Base-by-base conservation (phyloP, 2,329 filamentous ascomycete genomes). In the Xylariales sp. region DNA sequence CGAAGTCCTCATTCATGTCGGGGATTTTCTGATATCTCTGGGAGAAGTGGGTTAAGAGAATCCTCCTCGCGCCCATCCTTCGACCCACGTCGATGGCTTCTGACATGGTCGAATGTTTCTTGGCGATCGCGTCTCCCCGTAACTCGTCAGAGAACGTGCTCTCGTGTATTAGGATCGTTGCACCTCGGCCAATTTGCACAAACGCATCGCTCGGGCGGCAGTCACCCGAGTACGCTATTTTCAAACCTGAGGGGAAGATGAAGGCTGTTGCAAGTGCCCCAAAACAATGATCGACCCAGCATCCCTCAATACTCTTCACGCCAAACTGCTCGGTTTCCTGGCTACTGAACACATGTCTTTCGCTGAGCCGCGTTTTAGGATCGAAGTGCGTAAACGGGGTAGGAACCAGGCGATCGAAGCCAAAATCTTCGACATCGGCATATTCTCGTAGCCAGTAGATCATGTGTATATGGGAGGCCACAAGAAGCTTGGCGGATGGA, bases 91-190 rank as follows among this genome's bases (percentile, higher is more conserved):
- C 85, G 3, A 99, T 86, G 0, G 96, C 96, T 81, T 99, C 96
- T 14, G 87, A 87, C 69, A 94, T 93, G 8, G 96, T 99, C 46
- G 88, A 93, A 82, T 99, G 96, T 76, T 91, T 94, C 87, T 99
- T 99, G 59, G 91, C 92, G 34, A 86, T 77, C 3, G 96, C 96
- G 75, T 97, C 94, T 16, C 86, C 87, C 46, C 80, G 75, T 73
- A 97, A 87, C 74, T 96, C 93, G 77, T 97, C 93, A 73, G 96
- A 93, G 77, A 99, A 98, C 0, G 96, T 99, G 69, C 94, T 94
- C 84, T 99, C 96, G 82, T 99, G 96, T 64, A 99, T 89, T 5
- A 97, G 87, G 6, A 99, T 86, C 14, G 95, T 97, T 1, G 91
- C 90, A 69, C 89, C 90, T 53, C 83, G 82, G 53, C 93, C 97